Base-by-base conservation (phyloP, 2,329 filamentous ascomycete species). In the Alternaria ethzedia region DNA sequence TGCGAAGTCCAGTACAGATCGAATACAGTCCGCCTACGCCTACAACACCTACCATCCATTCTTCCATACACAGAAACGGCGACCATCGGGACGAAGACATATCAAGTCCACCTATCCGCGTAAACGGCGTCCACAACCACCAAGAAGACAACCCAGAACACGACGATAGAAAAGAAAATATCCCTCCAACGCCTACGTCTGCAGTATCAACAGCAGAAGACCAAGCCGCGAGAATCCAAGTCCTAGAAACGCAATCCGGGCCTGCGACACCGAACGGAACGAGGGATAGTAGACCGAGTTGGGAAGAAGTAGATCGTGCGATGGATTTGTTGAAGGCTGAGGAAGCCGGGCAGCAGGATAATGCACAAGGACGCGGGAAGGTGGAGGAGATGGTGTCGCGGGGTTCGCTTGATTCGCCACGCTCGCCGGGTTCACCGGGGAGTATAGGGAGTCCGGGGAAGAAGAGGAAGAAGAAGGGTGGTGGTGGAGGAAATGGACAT, bases 241-340 rank as follows among this genome's bases (percentile, higher is more conserved):
- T 78, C 0, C 65, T 79, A 8, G 78, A 77, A 54, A 82, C 80
- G 9, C 81, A 82, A 64, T 83, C 81, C 28, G 79, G 81, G 0
- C 81, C 82, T 25, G 79, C 81, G 3, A 83, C 82, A 11, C 82
- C 82, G 0, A 79, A 78, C 23, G 82, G 82, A 0, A 79, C 77
- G 13, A 71, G 81, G 26, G 80, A 82, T 61, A 74, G 68, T 43
- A 63, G 75, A 7, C 76, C 78, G 0, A 77, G 73, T 17, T 80
- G 78, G 78, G 77, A 79, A 43, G 78, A 78, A 58, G 76, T 79
- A 7, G 75, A 79, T 51, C 72, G 74, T 1, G 76, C 77, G 0
- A 75, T 79, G 21, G 76, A 75, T 46, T 54, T 76, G 47, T 64
- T 79, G 15, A 77, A 75, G 43, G 77, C 75, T 0, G 74, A 75